These are phyloP conservation scores for Mycena leptocephala DNA, from an alignment of 768 basidiomycete genomes.

Conservation along the genomic window DNA sequence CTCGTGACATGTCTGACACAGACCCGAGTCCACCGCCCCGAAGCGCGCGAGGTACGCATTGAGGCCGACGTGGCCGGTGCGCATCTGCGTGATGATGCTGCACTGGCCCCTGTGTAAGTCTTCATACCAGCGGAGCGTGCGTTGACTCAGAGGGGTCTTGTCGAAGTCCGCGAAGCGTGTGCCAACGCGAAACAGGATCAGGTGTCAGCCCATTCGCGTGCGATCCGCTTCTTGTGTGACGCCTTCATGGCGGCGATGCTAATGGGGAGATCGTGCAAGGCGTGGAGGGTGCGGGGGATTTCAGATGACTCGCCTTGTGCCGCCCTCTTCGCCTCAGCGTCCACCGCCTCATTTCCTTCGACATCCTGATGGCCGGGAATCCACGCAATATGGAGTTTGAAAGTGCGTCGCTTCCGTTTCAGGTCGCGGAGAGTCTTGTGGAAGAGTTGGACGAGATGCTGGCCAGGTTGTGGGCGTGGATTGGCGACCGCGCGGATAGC, in stretches of 20 bases:
- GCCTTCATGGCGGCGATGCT: background rate
- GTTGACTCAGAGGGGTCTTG: background rate
- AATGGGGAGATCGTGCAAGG: background rate
- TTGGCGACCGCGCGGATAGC: background rate
- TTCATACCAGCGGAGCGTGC: background rate
- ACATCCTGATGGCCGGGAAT: constrained; percentile 19
- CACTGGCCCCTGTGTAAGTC: constrained; percentile 28
- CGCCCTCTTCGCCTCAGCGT: constrained; percentile 22
- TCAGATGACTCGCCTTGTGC: constrained; percentile 1
- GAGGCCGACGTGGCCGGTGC: constrained; percentile 48
- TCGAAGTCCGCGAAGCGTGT: background rate
- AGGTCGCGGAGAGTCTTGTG: background rate
- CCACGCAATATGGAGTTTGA: constrained; percentile 15
- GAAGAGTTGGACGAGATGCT: constrained; percentile 3
- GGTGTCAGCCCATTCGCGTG: no score
- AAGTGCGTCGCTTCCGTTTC: background rate
- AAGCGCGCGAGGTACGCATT: constrained; percentile 45
- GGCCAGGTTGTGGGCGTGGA: background rate
- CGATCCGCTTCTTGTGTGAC: no score
- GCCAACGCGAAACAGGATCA: no score
- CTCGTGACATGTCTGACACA: background rate
- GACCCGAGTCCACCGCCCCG: constrained; percentile 8
- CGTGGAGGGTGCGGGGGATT: background rate
- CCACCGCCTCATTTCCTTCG: constrained; percentile 35
- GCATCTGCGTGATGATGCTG: constrained; percentile 46